Evolutionary conservation across 2,329 filamentous ascomycete genomes (phyloP).

Genomic region (Pseudogymnoascus sp.): DNA sequence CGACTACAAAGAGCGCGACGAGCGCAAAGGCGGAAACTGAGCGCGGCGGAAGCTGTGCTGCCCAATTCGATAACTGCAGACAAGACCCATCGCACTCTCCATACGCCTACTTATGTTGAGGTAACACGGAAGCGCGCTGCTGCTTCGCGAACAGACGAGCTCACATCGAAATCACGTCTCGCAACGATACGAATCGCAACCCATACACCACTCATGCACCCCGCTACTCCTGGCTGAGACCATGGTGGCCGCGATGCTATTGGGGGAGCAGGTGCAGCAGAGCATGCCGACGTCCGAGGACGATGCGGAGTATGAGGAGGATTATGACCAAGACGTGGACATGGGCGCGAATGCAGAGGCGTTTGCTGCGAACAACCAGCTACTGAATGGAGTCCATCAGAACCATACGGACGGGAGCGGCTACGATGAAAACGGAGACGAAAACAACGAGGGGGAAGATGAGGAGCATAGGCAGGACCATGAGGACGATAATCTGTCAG

Average conservation of each 20-base stretch:
- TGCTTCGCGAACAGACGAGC: neutral
- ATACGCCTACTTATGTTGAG: neutral
- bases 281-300: slow-evolving; percentile 28
- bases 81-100: neutral
- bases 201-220: slow-evolving; percentile 1
- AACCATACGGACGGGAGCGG: slow-evolving; percentile 17
- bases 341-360: slow-evolving; percentile 24
- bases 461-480: slow-evolving; percentile 31
- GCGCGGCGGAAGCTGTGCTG: slow-evolving; percentile 1
- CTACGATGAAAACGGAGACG: slow-evolving; percentile 12
- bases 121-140: neutral
- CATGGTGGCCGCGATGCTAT: slow-evolving; percentile 25
- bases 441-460: slow-evolving; percentile 23
- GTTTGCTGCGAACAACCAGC: slow-evolving; percentile 28
- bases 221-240: slow-evolving; percentile 9
- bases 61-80: neutral
- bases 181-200: neutral
- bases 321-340: slow-evolving; percentile 23
- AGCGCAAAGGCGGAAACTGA: neutral
- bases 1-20: neutral
- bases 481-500: slow-evolving; percentile 22
- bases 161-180: neutral
- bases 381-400: slow-evolving; percentile 26
- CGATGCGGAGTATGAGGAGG: slow-evolving; percentile 29
- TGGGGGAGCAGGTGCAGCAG: slow-evolving; percentile 26